Evolutionary conservation across 768 basidiomycete genomes (phyloP).

Genomic region (Mycena olivaceomarginata): DNA sequence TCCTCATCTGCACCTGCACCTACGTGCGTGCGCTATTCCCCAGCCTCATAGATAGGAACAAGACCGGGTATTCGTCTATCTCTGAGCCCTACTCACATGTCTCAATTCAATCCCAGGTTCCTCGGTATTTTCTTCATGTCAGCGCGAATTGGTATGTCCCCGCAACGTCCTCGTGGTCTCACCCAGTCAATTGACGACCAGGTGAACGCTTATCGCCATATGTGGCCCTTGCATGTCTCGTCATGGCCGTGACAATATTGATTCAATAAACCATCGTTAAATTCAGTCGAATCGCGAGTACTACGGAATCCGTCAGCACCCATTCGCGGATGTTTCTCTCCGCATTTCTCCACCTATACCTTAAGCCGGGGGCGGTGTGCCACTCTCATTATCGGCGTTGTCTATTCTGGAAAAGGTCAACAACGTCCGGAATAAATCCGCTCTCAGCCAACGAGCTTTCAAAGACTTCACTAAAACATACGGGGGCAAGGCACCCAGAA

Average conservation of each 20-base stretch:
- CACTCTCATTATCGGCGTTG: no score
- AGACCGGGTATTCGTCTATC: conserved; percentile 83
- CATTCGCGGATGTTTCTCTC: neutral
- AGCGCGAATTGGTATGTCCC: conserved; percentile 90
- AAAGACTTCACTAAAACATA: no score
- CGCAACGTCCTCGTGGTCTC: neutral
- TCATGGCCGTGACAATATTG: conserved; percentile 89
- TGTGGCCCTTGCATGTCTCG: conserved; percentile 94
- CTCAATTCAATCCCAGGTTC: conserved; percentile 71
- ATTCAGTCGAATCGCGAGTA: neutral
- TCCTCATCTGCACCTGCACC: conserved; percentile 97
- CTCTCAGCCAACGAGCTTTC: no score
- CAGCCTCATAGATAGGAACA: conserved; percentile 93
- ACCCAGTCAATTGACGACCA: conserved; percentile 51
- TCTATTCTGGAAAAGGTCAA: no score
- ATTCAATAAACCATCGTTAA: conserved; percentile 24
- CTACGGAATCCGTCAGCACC: neutral
- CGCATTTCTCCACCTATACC: no score
- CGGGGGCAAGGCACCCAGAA: no score
- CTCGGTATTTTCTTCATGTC: conserved; percentile 96
- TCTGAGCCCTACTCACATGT: neutral
- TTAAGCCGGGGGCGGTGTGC: no score
- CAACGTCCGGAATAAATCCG: no score
- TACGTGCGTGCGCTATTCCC: conserved; percentile 95
- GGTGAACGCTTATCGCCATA: conserved; percentile 99